Evolutionary conservation across 2,329 filamentous ascomycete species (phyloP).

Genomic region (Thermoascus crustaceus): DNA sequence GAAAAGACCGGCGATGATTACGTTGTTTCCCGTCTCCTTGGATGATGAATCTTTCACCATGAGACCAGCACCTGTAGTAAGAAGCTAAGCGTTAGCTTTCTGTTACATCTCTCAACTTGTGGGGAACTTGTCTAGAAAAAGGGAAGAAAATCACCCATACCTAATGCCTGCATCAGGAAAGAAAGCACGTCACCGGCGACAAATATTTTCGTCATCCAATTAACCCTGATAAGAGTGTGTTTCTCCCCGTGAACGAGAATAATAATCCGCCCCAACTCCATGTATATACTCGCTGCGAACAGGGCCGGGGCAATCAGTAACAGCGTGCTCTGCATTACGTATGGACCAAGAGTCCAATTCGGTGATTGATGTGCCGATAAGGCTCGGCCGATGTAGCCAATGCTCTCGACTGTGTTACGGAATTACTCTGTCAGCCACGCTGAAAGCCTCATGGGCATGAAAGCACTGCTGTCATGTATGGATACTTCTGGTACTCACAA

Average conservation of each 20-base stretch:
- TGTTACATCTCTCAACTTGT: background rate
- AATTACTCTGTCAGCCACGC: background rate
- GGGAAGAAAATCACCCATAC: too few relatives aligned
- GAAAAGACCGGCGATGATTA: slow-evolving; percentile 24
- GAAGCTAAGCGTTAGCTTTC: slow-evolving; percentile 4
- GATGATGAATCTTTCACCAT: slow-evolving; percentile 14
- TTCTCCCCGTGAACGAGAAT: slow-evolving; percentile 17
- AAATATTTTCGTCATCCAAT: slow-evolving; percentile 23
- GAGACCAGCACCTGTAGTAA: slow-evolving; percentile 16
- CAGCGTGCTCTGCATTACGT: slow-evolving; percentile 20
- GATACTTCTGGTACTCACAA: slow-evolving; percentile 20
- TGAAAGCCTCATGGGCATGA: too few relatives aligned
- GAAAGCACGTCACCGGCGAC: slow-evolving; percentile 25
- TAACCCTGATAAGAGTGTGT: slow-evolving; percentile 13
- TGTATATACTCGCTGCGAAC: slow-evolving; percentile 22
- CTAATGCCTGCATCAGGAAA: slow-evolving; percentile 25
- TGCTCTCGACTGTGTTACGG: slow-evolving; percentile 39
- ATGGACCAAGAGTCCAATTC: slow-evolving; percentile 18
- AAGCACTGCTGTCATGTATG: background rate
- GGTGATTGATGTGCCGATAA: slow-evolving; percentile 31
- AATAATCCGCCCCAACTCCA: slow-evolving; percentile 23
- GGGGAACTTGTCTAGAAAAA: background rate
- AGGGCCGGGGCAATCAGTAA: slow-evolving; percentile 23
- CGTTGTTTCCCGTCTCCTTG: slow-evolving; percentile 15
- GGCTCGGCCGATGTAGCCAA: slow-evolving; percentile 47